Conservation (phyloP, 306 rosid species). For the Hippophae tibetana region DNA sequence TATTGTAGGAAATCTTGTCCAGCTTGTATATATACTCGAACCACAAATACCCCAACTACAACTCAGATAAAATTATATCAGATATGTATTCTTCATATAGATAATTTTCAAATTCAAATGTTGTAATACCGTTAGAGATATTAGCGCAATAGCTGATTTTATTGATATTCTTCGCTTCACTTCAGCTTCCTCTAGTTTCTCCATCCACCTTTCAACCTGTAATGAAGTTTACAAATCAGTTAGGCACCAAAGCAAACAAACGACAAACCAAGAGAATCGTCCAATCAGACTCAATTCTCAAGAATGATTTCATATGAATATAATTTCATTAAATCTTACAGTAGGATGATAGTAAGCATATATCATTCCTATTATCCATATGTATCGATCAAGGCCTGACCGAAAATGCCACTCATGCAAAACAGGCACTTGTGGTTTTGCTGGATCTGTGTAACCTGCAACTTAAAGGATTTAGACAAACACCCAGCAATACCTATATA, state of each 20-base stretch:
- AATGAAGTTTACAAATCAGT: slow-evolving; percentile 19
- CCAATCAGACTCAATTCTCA: slow-evolving; percentile 5
- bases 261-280: slow-evolving; percentile 3
- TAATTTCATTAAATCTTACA: slow-evolving; percentile 37
- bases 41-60: slow-evolving; percentile 84
- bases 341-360: slow-evolving; percentile 95
- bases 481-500: slow-evolving; percentile 18
- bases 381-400: slow-evolving; percentile 93
- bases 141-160: slow-evolving; percentile 52
- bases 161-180: slow-evolving; percentile 63
- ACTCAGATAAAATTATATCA: slow-evolving; percentile 14
- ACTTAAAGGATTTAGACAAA: slow-evolving; percentile 19
- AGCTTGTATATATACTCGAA: slow-evolving; percentile 71
- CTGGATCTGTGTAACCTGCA: slow-evolving; percentile 70
- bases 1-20: slow-evolving; percentile 78
- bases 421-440: slow-evolving; percentile 46
- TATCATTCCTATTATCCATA: slow-evolving; percentile 96
- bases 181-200: slow-evolving; percentile 86
- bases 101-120: slow-evolving; percentile 8
- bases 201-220: slow-evolving; percentile 92
- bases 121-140: slow-evolving; percentile 44
- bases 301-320: too few species aligned
- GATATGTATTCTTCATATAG: slow-evolving; percentile 10
- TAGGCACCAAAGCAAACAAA: slow-evolving; percentile 11
- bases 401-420: slow-evolving; percentile 96